Percentiles rank a stretch among this genome's conserved stretches.
These are phyloP conservation scores for Backusella sp. DNA, from an alignment of 192 early-diverging fungal species.

Conservation along the genomic window DNA sequence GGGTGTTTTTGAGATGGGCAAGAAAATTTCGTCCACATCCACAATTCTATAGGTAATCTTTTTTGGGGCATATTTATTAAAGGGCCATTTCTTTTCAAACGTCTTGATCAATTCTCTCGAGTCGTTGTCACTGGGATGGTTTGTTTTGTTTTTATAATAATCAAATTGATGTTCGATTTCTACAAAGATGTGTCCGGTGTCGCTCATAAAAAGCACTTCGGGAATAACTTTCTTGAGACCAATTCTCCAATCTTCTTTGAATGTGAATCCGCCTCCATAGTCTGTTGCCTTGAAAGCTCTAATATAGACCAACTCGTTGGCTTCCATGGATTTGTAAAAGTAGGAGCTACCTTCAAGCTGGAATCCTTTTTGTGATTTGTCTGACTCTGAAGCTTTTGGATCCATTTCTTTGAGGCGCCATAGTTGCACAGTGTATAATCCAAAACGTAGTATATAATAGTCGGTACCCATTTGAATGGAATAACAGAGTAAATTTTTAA, in stretches of 20 bases:
- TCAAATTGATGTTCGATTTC: not conserved
- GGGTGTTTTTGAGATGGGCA: not conserved
- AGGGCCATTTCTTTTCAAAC: not conserved
- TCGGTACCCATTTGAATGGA: not conserved
- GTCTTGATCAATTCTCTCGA: not conserved
- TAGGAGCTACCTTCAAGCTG: not conserved
- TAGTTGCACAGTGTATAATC: not conserved
- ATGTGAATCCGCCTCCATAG: not conserved
- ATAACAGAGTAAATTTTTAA: not conserved
- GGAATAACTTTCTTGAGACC: not conserved
- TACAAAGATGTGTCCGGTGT: not conserved
- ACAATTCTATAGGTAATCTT: not conserved
- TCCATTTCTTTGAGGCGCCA: not conserved
- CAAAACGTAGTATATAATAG: not conserved
- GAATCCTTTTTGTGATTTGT: not conserved
- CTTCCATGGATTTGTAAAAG: not conserved
- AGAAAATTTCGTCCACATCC: slow-evolving; percentile 1
- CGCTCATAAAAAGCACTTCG: not conserved
- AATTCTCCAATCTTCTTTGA: not conserved
- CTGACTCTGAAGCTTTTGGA: not conserved
- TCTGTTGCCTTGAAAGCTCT: not conserved
- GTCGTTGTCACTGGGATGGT: not conserved
- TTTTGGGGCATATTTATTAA: not conserved
- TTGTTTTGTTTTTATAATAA: not conserved
- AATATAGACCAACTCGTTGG: not conserved